These are phyloP conservation scores for Hansfordia pulvinata DNA, from an alignment of 2,329 filamentous ascomycete species.

Conservation along the genomic window DNA sequence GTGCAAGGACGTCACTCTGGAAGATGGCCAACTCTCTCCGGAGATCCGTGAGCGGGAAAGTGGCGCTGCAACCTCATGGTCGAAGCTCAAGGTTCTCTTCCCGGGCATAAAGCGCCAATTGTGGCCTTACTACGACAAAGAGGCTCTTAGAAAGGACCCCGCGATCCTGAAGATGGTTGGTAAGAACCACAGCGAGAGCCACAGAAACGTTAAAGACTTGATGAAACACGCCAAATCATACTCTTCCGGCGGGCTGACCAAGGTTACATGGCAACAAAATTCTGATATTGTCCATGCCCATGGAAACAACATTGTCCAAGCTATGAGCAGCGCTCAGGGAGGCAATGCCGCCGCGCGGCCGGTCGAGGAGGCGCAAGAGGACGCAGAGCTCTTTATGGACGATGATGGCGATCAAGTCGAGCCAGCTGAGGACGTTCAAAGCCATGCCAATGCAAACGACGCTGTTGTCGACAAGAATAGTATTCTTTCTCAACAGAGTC, in stretches of 20 bases:
- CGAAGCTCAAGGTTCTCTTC: slow-evolving; percentile 24
- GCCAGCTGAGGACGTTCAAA: slow-evolving; percentile 24
- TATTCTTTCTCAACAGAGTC: not conserved
- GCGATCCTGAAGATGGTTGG: not conserved
- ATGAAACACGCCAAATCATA: too few relatives aligned
- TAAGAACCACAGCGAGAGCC: too few relatives aligned
- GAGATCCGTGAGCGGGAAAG: slow-evolving; percentile 26
- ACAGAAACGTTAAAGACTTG: too few relatives aligned
- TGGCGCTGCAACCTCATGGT: slow-evolving; percentile 25
- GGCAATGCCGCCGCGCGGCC: too few relatives aligned
- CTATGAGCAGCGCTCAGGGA: too few relatives aligned
- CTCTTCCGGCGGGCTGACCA: too few relatives aligned
- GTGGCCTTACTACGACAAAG: slow-evolving; percentile 8
- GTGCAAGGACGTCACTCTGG: slow-evolving; percentile 30
- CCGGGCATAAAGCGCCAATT: slow-evolving; percentile 8
- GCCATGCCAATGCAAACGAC: slow-evolving; percentile 39
- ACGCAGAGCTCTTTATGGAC: not conserved
- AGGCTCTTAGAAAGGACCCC: slow-evolving; percentile 19
- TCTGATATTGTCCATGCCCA: too few relatives aligned
- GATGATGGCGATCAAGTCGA: not conserved
- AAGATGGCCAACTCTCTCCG: slow-evolving; percentile 20
- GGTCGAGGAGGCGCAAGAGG: not conserved
- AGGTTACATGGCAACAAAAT: too few relatives aligned
- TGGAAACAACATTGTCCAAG: too few relatives aligned
- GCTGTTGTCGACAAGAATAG: slow-evolving; percentile 25